Evolutionary conservation across 139 green algal species (phyloP), one percentile per base, ranked within the genome.

Genomic region (Closterium sp.): DNA sequence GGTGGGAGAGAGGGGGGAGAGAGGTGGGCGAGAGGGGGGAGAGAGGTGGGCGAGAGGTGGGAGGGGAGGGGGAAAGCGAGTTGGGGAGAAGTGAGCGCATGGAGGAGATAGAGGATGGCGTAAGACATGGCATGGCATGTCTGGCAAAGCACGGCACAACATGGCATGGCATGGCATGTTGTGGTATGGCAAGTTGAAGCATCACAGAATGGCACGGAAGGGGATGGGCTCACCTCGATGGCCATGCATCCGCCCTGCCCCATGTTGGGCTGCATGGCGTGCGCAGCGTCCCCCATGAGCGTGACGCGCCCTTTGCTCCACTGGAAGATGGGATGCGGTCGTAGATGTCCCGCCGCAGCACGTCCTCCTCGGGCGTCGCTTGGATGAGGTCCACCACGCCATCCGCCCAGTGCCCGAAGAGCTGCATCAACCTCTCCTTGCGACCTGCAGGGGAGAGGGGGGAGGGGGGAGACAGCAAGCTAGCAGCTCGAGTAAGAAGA

Each of bases 221-320:
- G n/a, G n/a, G n/a, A n/a, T 66, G 16, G 38, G 4, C 99, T 98
- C 35, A 94, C 84, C 89, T 96, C 95, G 84, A 96, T 96, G 23
- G 95, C 95, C 90, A 95, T 94, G 95, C 98, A 98, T 23, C 98
- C 98, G 93, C 99, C 98, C 88, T 96, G 94, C 2, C 98, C 98
- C 92, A 99, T 95, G 95, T 99, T 99, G 89, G 98, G 98, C 96
- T 98, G 97, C 97, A 99, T 99, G 16, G 98, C 97, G 91, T 99
- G 98, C 32, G 96, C 97, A n/a, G 93, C 95, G 93, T 99, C 98
- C 7, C 98, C 98, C 84, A 99, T 95, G 84, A 99, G 95, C 1
- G 95, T 97, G n/a, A 99, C 97, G 16, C 96, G 94, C 32, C 96
- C 96, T 90, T 98, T 95, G 34, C 92, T 86, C 98, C 98, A 99